These are phyloP conservation scores for Irpex sp. DNA, from an alignment of 1,284 basidiomycete species.

Conservation along the genomic window DNA sequence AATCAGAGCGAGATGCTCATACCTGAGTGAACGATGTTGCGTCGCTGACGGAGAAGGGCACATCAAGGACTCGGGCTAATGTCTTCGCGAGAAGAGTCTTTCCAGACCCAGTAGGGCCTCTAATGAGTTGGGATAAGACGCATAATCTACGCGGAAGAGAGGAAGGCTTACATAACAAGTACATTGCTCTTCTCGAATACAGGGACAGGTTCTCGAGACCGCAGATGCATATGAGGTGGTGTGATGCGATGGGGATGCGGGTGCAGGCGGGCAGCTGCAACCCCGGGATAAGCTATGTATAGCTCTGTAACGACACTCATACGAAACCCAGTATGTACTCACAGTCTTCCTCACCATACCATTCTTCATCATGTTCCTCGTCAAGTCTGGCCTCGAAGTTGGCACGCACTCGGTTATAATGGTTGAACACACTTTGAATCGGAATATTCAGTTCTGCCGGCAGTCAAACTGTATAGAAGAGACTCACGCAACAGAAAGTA, in stretches of 20 bases:
- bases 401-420: slow-evolving; percentile 79
- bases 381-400: slow-evolving; percentile 51
- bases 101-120: slow-evolving; percentile 84
- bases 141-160: slow-evolving; percentile 9
- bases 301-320: neutral
- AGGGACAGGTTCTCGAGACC: slow-evolving; percentile 42
- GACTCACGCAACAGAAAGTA: slow-evolving; percentile 63
- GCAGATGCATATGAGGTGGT: slow-evolving; percentile 36
- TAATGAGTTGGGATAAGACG: slow-evolving; percentile 25
- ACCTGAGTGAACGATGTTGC: slow-evolving; percentile 85
- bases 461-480: neutral
- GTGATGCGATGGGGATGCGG: slow-evolving; percentile 43
- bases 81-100: slow-evolving; percentile 88
- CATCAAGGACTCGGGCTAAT: slow-evolving; percentile 81
- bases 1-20: slow-evolving; percentile 13
- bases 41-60: slow-evolving; percentile 87
- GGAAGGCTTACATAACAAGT: slow-evolving; percentile 62
- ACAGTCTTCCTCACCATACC: slow-evolving; percentile 13
- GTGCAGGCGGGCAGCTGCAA: slow-evolving; percentile 52
- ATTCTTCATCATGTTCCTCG: slow-evolving; percentile 30
- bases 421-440: slow-evolving; percentile 80
- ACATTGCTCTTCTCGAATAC: slow-evolving; percentile 93
- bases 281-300: slow-evolving; percentile 29
- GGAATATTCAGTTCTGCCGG: slow-evolving; percentile 5
- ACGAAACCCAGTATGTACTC: slow-evolving; percentile 25